Evolutionary conservation across 805 yeast genomes (phyloP).

Genomic region (Spencermartinsiella europaea): DNA sequence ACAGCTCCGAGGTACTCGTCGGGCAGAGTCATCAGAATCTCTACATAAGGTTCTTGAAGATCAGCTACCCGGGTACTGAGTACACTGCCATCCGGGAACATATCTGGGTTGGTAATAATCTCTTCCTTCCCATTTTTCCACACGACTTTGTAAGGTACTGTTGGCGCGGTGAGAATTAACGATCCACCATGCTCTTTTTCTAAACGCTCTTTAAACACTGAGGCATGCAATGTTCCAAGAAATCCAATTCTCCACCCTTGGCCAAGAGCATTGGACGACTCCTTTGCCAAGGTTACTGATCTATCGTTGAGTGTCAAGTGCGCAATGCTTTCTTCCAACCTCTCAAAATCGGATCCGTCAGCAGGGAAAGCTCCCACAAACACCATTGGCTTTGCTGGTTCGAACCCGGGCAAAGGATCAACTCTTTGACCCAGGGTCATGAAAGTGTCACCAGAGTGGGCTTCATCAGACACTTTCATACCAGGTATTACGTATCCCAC

Average conservation of each 20-base stretch:
- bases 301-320: slow-evolving; percentile 88
- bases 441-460: slow-evolving; percentile 87
- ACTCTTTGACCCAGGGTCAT: slow-evolving; percentile 49
- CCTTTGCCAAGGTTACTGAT: slow-evolving; percentile 82
- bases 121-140: slow-evolving; percentile 58
- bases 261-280: slow-evolving; percentile 89
- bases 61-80: slow-evolving; percentile 42
- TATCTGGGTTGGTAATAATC: slow-evolving; percentile 83
- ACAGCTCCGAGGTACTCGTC: slow-evolving; percentile 84
- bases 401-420: slow-evolving; percentile 88
- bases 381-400: slow-evolving; percentile 97
- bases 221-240: slow-evolving; percentile 89
- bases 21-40: slow-evolving; percentile 86
- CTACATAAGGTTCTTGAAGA: slow-evolving; percentile 80
- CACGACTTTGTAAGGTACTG: slow-evolving; percentile 85
- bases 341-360: slow-evolving; percentile 85
- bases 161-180: slow-evolving; percentile 88
- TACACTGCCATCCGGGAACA: slow-evolving; percentile 61
- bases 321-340: slow-evolving; percentile 82
- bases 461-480: slow-evolving; percentile 81
- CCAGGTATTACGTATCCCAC: slow-evolving; percentile 95
- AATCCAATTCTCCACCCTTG: slow-evolving; percentile 98
- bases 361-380: slow-evolving; percentile 98
- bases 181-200: slow-evolving; percentile 94
- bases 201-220: slow-evolving; percentile 85